Evolutionary conservation across 2,329 filamentous ascomycete genomes (phyloP).

Genomic region (Apiospora phragmitis): DNA sequence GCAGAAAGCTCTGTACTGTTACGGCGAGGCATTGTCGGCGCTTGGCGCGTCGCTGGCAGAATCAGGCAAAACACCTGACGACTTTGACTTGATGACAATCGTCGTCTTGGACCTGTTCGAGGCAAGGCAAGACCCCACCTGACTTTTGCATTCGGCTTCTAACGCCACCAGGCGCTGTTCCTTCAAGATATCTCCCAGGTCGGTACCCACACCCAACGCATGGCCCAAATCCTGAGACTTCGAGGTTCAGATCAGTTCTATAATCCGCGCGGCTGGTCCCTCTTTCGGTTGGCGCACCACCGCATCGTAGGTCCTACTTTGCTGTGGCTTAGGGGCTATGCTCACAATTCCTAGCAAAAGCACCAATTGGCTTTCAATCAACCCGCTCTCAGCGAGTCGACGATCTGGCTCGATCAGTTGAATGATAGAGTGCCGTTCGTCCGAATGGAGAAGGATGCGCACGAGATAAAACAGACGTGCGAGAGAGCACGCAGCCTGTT

Average conservation of each 20-base stretch:
- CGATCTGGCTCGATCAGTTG: slow-evolving; percentile 31
- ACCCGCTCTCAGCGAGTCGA: slow-evolving; percentile 29
- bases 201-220: slow-evolving; percentile 39
- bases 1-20: slow-evolving; percentile 32
- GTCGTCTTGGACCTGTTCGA: slow-evolving; percentile 43
- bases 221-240: slow-evolving; percentile 40
- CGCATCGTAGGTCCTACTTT: slow-evolving; percentile 25
- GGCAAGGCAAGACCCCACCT: slow-evolving; percentile 21
- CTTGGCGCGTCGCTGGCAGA: slow-evolving; percentile 32
- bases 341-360: slow-evolving; percentile 30
- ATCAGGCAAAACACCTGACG: slow-evolving; percentile 36
- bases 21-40: slow-evolving; percentile 35
- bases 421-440: slow-evolving; percentile 29
- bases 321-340: background rate
- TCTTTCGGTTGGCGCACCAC: slow-evolving; percentile 41
- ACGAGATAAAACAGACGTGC: slow-evolving; percentile 30
- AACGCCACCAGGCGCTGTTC: slow-evolving; percentile 32
- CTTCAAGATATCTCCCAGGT: slow-evolving; percentile 24
- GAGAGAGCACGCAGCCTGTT: slow-evolving; percentile 31
- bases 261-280: slow-evolving; percentile 37
- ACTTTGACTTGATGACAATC: slow-evolving; percentile 41
- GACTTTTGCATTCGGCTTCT: background rate
- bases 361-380: slow-evolving; percentile 35
- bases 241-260: slow-evolving; percentile 36
- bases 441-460: slow-evolving; percentile 29